These are phyloP conservation scores for Alloascoidea hylecoeti DNA, from an alignment of 805 yeast genomes.

Conservation along the genomic window DNA sequence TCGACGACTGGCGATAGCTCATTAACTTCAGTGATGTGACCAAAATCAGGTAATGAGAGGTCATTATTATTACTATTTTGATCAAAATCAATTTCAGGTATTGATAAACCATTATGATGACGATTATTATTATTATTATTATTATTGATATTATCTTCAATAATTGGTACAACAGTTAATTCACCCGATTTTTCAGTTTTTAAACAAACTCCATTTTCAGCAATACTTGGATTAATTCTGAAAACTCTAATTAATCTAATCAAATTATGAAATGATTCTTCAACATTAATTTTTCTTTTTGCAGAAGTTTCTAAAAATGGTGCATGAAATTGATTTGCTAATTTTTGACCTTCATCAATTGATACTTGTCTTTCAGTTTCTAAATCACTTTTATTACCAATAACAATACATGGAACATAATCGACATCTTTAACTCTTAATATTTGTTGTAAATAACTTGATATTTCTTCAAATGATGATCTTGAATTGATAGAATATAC, in stretches of 20 bases:
- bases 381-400: conserved; percentile 57
- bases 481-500: conserved; percentile 60
- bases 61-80: too few relatives aligned
- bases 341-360: conserved; percentile 28
- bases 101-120: too few relatives aligned
- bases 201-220: too few relatives aligned
- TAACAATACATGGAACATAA: conserved; percentile 51
- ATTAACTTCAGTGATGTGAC: too few relatives aligned
- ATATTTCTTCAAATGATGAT: conserved; percentile 52
- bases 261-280: conserved; percentile 79
- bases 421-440: conserved; percentile 44
- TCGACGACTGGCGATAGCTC: too few relatives aligned
- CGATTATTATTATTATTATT: too few relatives aligned
- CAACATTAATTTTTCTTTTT: conserved; percentile 50
- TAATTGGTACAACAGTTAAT: too few relatives aligned
- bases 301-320: conserved; percentile 67
- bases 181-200: too few relatives aligned
- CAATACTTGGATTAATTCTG: background rate
- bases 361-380: conserved; percentile 40
- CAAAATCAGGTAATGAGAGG: too few relatives aligned
- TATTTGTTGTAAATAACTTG: conserved; percentile 57
- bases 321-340: conserved; percentile 42
- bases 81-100: too few relatives aligned
- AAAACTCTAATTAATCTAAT: conserved; percentile 23
- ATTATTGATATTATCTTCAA: too few relatives aligned